phyloP scores from a whole-genome alignment of 2,329 filamentous ascomycete species.

The Coleophoma crateriformis region DNA sequence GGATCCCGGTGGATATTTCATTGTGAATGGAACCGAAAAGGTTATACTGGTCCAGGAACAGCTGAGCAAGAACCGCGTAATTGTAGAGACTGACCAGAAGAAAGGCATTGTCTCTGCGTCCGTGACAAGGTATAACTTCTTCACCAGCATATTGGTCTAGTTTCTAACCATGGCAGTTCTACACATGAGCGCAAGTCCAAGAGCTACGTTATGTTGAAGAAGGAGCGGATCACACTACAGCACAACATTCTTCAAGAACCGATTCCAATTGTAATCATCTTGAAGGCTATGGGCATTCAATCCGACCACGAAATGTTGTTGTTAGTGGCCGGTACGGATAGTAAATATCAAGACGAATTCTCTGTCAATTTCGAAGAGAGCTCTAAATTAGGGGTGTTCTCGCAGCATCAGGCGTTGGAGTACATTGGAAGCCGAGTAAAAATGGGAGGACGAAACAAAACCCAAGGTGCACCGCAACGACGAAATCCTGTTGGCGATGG shows the following conservation, averaged over 20 bases:
- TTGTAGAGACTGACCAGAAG: slow-evolving; percentile 88
- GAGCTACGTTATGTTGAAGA: slow-evolving; percentile 91
- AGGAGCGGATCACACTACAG: slow-evolving; percentile 80
- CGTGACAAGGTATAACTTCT: slow-evolving; percentile 58
- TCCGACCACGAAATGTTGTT: slow-evolving; percentile 94
- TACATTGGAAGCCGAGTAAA: slow-evolving; percentile 85
- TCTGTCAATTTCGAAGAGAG: slow-evolving; percentile 93
- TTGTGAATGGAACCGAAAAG: slow-evolving; percentile 96
- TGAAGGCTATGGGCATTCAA: slow-evolving; percentile 90
- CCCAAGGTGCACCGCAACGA: slow-evolving; percentile 46
- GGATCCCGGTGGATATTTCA: slow-evolving; percentile 96
- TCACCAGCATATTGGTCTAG: not conserved
- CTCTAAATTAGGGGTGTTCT: slow-evolving; percentile 76
- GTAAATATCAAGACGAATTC: slow-evolving; percentile 89
- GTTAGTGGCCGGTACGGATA: slow-evolving; percentile 82
- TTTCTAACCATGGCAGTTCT: slow-evolving; percentile 52
- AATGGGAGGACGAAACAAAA: slow-evolving; percentile 63
- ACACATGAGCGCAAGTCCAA: slow-evolving; percentile 98
- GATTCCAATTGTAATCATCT: slow-evolving; percentile 87
- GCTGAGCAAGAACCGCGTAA: slow-evolving; percentile 97
- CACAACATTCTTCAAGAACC: slow-evolving; percentile 93
- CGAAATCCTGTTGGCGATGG: slow-evolving; percentile 87
- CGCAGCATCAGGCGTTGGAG: slow-evolving; percentile 92
- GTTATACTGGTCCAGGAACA: slow-evolving; percentile 98
- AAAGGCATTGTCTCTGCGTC: slow-evolving; percentile 93